phyloP scores from a whole-genome alignment of 805 yeast genomes.

The Wickerhamomyces hampshirensis region DNA sequence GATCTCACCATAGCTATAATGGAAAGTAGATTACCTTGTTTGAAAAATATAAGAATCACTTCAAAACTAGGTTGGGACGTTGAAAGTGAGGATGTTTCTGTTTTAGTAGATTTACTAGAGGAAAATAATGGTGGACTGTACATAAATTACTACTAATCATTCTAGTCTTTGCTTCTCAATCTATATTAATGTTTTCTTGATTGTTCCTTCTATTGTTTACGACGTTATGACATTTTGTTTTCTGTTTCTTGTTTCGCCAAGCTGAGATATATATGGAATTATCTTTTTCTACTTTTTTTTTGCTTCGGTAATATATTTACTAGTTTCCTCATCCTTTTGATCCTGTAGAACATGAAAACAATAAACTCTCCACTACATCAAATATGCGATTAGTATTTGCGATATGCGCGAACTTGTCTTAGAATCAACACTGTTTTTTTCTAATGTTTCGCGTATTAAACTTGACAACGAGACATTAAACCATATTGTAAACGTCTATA shows the following conservation, averaged over 20 bases:
- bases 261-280: no score
- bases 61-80: conserved; percentile 85
- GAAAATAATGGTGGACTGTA: conserved; percentile 77
- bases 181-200: no score
- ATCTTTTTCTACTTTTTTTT: not conserved
- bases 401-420: no score
- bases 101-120: conserved; percentile 64
- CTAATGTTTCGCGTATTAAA: no score
- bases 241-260: no score
- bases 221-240: conserved; percentile 9
- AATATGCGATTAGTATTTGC: no score
- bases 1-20: conserved; percentile 81
- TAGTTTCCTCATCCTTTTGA: not conserved
- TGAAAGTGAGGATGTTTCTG: conserved; percentile 52
- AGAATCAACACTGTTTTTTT: conserved; percentile 5
- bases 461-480: no score
- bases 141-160: conserved; percentile 33
- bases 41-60: conserved; percentile 62
- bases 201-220: no score
- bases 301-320: not conserved
- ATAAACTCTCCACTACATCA: not conserved
- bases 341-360: not conserved
- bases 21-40: conserved; percentile 68
- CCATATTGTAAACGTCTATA: no score
- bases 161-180: no score